A percentile compares a stretch with the other conserved stretches of the same genome.
Evolutionary conservation across 768 basidiomycete species (phyloP).

Genomic region (Hygrophorus pudorinus): DNA sequence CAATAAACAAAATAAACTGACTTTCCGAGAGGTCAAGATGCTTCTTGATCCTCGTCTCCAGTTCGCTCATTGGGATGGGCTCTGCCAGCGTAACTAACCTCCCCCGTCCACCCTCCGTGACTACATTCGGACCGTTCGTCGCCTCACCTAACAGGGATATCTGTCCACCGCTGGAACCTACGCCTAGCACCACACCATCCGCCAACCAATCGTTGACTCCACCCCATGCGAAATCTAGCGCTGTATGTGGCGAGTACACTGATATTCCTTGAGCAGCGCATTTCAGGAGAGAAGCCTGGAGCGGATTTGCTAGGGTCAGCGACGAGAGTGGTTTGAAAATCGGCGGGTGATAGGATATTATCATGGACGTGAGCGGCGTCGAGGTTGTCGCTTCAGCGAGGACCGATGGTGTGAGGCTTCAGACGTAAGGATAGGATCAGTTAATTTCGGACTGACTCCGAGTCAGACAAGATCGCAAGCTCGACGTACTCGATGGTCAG

Average conservation of each 20-base stretch:
- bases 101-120: constrained; percentile 51
- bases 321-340: constrained; percentile 71
- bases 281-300: constrained; percentile 71
- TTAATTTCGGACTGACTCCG: no score
- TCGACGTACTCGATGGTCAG: constrained; percentile 60
- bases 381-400: constrained; percentile 49
- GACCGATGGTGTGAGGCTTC: constrained; percentile 66
- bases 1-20: constrained; percentile 23
- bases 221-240: constrained; percentile 73
- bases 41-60: constrained; percentile 61
- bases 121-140: constrained; percentile 27
- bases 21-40: constrained; percentile 51
- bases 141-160: constrained; percentile 30
- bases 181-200: constrained; percentile 33
- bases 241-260: constrained; percentile 82
- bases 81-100: constrained; percentile 54
- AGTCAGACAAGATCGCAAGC: constrained; percentile 15
- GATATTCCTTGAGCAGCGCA: constrained; percentile 80
- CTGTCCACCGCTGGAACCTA: constrained; percentile 20
- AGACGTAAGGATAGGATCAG: neutral
- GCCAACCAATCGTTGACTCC: constrained; percentile 92
- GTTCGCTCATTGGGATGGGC: constrained; percentile 46
- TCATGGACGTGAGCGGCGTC: constrained; percentile 41
- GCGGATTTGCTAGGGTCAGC: constrained; percentile 64
- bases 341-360: constrained; percentile 80